Evolutionary conservation across 176 grass and related monocot genomes (phyloP).

Genomic region (Cenchrus purpureus): DNA sequence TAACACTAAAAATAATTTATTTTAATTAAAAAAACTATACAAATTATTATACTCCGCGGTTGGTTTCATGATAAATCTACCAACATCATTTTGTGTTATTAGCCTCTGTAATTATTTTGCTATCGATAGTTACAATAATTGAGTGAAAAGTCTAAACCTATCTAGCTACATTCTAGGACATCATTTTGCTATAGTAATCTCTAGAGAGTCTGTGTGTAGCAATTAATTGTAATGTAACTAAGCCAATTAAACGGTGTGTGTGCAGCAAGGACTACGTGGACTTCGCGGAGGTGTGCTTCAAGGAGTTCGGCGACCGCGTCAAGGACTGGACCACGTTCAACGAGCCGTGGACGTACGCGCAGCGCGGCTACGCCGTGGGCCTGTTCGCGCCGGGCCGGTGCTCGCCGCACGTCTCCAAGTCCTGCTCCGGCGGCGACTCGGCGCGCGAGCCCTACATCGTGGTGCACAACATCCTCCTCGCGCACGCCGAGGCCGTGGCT

Average conservation of each 20-base stretch:
- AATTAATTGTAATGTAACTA: too few relatives aligned
- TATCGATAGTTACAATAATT: too few relatives aligned
- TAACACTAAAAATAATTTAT: too few relatives aligned
- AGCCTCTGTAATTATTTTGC: too few relatives aligned
- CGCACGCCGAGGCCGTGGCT: constrained; percentile 55
- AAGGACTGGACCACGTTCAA: constrained; percentile 77
- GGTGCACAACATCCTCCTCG: constrained; percentile 57
- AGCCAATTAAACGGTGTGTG: not conserved
- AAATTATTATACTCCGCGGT: too few relatives aligned
- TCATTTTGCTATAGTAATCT: too few relatives aligned
- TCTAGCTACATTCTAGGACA: too few relatives aligned
- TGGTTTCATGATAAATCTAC: not conserved
- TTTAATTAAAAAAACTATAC: too few relatives aligned
- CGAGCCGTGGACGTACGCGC: constrained; percentile 44
- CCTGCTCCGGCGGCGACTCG: constrained; percentile 57
- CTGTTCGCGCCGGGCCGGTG: constrained; percentile 50
- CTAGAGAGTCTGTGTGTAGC: too few relatives aligned
- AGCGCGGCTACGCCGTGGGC: constrained; percentile 39
- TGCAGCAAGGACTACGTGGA: constrained; percentile 71
- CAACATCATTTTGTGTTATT: not conserved
- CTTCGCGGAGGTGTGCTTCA: constrained; percentile 63
- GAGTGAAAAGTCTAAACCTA: too few relatives aligned
- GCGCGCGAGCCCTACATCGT: constrained; percentile 65
- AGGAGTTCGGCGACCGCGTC: constrained; percentile 72
- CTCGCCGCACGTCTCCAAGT: constrained; percentile 40